Evolutionary conservation across 495 filamentous ascomycete genomes (phyloP).

Genomic region (Melanomma pulvis-pyrius): DNA sequence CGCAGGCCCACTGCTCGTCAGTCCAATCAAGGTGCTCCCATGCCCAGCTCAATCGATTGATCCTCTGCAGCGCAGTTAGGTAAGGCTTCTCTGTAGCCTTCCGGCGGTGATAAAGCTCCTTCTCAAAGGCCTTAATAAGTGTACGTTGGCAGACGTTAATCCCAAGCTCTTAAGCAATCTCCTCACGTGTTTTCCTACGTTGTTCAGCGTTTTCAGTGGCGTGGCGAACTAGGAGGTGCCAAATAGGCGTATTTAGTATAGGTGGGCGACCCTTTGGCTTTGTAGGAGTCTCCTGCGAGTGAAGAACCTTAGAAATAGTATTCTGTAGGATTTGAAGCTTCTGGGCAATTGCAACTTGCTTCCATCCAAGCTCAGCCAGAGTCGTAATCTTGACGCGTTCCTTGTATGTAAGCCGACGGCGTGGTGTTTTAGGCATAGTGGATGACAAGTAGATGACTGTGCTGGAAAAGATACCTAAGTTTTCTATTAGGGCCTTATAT

Average conservation of each 20-base stretch:
- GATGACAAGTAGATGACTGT: not conserved
- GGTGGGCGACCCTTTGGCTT: not conserved
- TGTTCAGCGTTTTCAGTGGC: constrained; percentile 5
- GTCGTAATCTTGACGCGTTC: too few relatives aligned
- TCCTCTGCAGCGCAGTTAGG: not conserved
- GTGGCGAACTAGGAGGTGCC: not conserved
- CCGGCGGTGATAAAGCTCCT: constrained; percentile 1
- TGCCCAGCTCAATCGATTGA: not conserved
- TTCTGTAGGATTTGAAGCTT: not conserved
- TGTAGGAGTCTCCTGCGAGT: not conserved
- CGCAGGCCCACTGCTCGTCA: not conserved
- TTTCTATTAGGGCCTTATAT: not conserved
- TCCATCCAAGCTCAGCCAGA: constrained; percentile 5
- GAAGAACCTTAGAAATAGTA: not conserved
- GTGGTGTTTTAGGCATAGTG: too few relatives aligned
- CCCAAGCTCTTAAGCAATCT: constrained; percentile 1
- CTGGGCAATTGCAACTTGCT: not conserved
- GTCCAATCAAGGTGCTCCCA: not conserved
- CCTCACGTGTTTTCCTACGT: not conserved
- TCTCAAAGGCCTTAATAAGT: constrained; percentile 10
- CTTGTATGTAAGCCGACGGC: too few relatives aligned
- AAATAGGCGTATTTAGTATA: not conserved
- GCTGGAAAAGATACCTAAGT: not conserved
- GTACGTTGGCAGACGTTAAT: not conserved
- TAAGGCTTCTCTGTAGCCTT: not conserved